Evolutionary conservation across 208 protist genomes (phyloP).

Genomic region (Tritrichomonas foetus): DNA sequence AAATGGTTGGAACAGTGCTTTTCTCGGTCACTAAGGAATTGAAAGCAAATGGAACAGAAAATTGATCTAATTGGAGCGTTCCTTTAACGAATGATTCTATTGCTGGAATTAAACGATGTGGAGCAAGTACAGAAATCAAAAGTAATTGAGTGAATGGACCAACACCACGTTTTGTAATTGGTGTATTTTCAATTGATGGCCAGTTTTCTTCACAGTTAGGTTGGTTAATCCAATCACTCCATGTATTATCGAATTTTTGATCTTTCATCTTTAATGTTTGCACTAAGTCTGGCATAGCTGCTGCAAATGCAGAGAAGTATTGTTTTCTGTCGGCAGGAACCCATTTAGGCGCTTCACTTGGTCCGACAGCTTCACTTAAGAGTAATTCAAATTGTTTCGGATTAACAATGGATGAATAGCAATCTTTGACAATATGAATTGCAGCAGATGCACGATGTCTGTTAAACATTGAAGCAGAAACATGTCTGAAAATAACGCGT

Average conservation of each 20-base stretch:
- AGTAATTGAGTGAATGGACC: slow-evolving; percentile 49
- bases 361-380: not conserved
- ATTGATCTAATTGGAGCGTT: not conserved
- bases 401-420: not conserved
- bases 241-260: not conserved
- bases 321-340: not conserved
- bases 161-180: not conserved
- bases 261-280: slow-evolving; percentile 31
- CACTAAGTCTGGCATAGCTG: not conserved
- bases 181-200: not conserved
- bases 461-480: slow-evolving; percentile 13
- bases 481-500: not conserved
- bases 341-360: not conserved
- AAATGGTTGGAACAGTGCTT: slow-evolving; percentile 66
- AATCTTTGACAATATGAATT: not conserved
- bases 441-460: not conserved
- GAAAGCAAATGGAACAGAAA: not conserved
- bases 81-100: slow-evolving; percentile 14
- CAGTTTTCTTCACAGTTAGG: not conserved
- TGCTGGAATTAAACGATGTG: not conserved
- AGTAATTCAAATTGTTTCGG: not conserved
- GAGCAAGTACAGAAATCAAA: slow-evolving; percentile 49
- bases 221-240: slow-evolving; percentile 6
- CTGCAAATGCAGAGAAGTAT: not conserved
- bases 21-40: not conserved